Conservation (phyloP, 192 early-diverging fungal species). For the Backusella morwellensis region DNA sequence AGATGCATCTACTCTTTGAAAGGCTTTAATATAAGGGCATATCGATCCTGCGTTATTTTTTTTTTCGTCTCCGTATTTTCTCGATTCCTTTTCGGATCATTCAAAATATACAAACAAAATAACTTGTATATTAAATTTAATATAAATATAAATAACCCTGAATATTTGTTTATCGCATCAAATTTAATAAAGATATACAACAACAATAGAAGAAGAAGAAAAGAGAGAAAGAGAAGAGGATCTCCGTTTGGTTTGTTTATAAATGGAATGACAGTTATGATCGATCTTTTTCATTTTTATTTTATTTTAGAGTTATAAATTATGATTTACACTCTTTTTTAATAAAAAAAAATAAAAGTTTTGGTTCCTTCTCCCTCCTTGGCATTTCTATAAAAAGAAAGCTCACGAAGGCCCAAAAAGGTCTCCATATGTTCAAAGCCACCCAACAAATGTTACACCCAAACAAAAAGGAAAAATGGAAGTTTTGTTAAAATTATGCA, state of each 20-base stretch:
- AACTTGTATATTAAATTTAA: neutral
- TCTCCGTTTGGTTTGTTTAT: neutral
- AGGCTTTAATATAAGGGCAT: neutral
- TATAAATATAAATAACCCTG: neutral
- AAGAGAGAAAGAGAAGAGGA: no score
- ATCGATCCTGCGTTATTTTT: neutral
- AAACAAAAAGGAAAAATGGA: neutral
- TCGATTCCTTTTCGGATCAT: neutral
- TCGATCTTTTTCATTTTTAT: neutral
- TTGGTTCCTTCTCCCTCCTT: neutral
- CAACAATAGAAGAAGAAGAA: neutral
- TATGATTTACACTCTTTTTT: neutral
- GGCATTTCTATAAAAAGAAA: neutral
- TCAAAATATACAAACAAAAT: neutral
- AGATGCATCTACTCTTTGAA: neutral
- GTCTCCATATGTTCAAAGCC: no score
- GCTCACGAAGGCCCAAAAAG: no score
- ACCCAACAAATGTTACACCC: no score
- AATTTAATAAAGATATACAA: neutral
- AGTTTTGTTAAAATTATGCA: neutral
- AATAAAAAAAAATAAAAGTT: no score
- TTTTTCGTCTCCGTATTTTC: neutral
- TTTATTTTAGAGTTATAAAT: neutral
- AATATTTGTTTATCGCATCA: neutral
- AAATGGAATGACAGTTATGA: neutral